Conservation (phyloP, 768 basidiomycete genomes). For the Gymnopilus junonius region DNA sequence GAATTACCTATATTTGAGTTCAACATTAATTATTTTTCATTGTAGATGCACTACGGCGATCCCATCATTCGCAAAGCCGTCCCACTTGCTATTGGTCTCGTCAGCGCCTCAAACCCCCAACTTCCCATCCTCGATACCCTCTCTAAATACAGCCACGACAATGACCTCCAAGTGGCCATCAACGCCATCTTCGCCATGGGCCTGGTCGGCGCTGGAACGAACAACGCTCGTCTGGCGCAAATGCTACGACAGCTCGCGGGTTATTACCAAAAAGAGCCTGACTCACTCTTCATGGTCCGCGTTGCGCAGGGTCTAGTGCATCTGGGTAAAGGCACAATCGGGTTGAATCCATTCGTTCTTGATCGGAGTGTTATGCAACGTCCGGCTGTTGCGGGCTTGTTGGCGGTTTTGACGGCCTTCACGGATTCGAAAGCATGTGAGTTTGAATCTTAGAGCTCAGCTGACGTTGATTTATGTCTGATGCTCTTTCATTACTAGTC, state of each 20-base stretch:
- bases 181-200: constrained; percentile 99
- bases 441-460: constrained; percentile 34
- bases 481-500: constrained; percentile 52
- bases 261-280: constrained; percentile 98
- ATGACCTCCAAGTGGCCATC: constrained; percentile 93
- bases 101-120: constrained; percentile 96
- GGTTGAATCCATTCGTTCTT: constrained; percentile 94
- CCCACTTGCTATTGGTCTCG: constrained; percentile 92
- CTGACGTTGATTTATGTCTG: background rate
- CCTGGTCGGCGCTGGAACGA: constrained; percentile 96
- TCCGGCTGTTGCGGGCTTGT: constrained; percentile 85
- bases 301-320: constrained; percentile 97
- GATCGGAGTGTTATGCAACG: constrained; percentile 91
- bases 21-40: constrained; percentile 44
- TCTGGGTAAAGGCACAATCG: constrained; percentile 99
- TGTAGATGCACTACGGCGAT: constrained; percentile 99
- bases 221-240: constrained; percentile 96
- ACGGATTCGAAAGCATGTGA: constrained; percentile 93
- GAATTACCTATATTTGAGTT: background rate
- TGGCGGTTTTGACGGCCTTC: constrained; percentile 89
- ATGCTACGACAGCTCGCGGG: constrained; percentile 96
- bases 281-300: constrained; percentile 95
- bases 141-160: constrained; percentile 99
- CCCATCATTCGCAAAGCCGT: constrained; percentile 90
- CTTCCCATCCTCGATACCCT: constrained; percentile 94